Conservation (phyloP, 2,329 filamentous ascomycete genomes). For the Simplicillium aogashimaense region DNA sequence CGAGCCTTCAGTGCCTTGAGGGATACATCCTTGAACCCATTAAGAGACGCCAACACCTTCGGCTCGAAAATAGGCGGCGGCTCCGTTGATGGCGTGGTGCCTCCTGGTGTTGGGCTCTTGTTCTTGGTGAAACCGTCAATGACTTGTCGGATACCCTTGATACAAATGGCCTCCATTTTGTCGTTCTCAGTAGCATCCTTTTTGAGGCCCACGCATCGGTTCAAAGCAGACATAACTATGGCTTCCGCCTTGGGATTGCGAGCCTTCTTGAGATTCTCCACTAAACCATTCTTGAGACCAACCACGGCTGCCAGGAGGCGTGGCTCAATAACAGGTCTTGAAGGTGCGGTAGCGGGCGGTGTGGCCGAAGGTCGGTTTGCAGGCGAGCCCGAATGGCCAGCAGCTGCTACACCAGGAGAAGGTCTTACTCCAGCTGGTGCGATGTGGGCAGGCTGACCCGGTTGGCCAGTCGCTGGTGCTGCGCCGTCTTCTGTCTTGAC, state of each 20-base stretch:
- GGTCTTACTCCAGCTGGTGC: constrained; percentile 1
- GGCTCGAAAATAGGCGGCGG: constrained; percentile 23
- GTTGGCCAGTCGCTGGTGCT: constrained; percentile 4
- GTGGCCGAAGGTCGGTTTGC: constrained; percentile 14
- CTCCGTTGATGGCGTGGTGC: constrained; percentile 13
- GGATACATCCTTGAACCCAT: constrained; percentile 35
- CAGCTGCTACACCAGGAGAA: constrained; percentile 3
- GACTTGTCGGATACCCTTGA: constrained; percentile 30
- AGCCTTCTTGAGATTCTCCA: constrained; percentile 33
- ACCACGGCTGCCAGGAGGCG: constrained; percentile 30
- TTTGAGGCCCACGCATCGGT: constrained; percentile 39
- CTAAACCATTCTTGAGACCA: constrained; percentile 35
- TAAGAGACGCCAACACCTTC: constrained; percentile 29
- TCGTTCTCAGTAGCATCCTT: constrained; percentile 32
- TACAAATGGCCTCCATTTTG: constrained; percentile 35
- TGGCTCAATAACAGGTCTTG: constrained; percentile 31
- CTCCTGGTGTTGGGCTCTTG: constrained; percentile 22
- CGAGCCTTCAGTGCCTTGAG: constrained; percentile 29
- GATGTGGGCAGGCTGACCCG: constrained; percentile 4
- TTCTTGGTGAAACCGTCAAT: constrained; percentile 31
- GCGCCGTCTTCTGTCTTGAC: constrained; percentile 5
- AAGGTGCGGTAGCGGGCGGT: constrained; percentile 14
- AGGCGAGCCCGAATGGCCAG: constrained; percentile 7
- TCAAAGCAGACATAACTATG: constrained; percentile 42
- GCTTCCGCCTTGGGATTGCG: constrained; percentile 31